Base-by-base conservation (phyloP, 1,139 yeast species). In the Blastobotrys malaysiensis region DNA sequence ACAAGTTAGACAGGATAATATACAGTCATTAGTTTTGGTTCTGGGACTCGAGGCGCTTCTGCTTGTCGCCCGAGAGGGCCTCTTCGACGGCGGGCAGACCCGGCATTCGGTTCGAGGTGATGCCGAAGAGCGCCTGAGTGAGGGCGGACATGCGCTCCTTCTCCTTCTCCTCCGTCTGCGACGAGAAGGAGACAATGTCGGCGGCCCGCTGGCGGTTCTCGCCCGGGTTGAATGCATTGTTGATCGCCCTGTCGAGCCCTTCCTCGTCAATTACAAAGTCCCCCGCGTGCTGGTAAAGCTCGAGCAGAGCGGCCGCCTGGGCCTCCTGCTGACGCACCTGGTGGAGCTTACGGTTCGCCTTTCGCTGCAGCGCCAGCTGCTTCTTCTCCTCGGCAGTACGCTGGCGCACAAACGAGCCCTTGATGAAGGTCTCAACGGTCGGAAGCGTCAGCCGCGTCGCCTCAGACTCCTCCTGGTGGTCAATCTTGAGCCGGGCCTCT, bases 361-460 rank as follows among this genome's bases (percentile, higher is more conserved):
- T 70, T 59, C 83, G 75, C 66, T 82, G 83, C 63, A 80, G 77
- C 47, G 68, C 62, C 57, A 85, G 69, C 46, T 77, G 66, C 52
- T 75, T 76, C 46, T 69, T 67, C 68, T 89, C 95, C 64, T 83
- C 90, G 39, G 73, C 75, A 0, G 95, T 85, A 69, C 97, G 79
- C 52, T 74, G 79, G 66, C 86, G 79, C 76, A 90, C 80, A 58
- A 89, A 73, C 16, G 91, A 87, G 2, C 88, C 88, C 43, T 79
- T 69, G 60, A 85, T 77, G 22, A 66, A 61, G 46, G 81, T 77
- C 63, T 86, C 91, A 59, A 90, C 76, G 1, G 96, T 87, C 48
- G 97, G 97, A 52, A 88, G 76, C 1, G 96, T 87, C 63, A 86
- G 78, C 63, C 74, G 73, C 48, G 83, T 78, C 19, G 89, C 83